Evolutionary conservation across 1,284 basidiomycete species (phyloP), one percentile per base, ranked within the genome.

Genomic region (Cutaneotrichosporon spelunceum): DNA sequence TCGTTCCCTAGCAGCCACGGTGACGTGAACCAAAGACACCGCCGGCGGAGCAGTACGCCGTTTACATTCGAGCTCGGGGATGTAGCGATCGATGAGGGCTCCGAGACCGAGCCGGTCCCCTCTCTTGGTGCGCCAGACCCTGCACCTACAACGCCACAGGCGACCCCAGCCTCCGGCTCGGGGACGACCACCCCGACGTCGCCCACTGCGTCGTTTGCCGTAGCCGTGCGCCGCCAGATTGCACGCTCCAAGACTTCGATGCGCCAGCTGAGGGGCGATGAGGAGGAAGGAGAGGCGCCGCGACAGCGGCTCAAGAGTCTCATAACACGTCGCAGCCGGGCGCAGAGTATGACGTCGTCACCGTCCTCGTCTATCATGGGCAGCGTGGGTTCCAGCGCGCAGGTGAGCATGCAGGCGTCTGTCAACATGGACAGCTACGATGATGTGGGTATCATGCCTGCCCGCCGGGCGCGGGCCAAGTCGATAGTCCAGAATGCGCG

Each of bases 161-260:
- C 21, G 13, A 36, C 30, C 13, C 24, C 14, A 30, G 23, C 27
- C 49, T 29, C 16, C 39, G 39, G 7, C 16, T 42, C 39, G 39
- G 39, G 39, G 19, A 19, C 39, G 39, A 42, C 19, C 39, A 42
- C 39, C 19, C 39, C 39, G 19, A 42, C 54, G 9, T 45, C 54
- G n/a, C 16, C 36, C 26, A 26, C 16, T 19, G 29, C 48, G 26
- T 33, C 53, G 34, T 26, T 60, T 9, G 54, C 54, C 4, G 50
- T 50, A 7, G 59, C 63, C 1, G 53, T 64, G 4, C 53, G 59
- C n/a, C 53, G 63, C 3, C 39, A 53, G 56, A 50, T 64, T 21
- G 47, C 39, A 47, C 47, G 53, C n/a, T 63, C 62, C 45, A 60
- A 57, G 59, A 29, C 53, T 13, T 45, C 30, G 16, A 33, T 49